Evolutionary conservation across 352 stramenopile genomes (phyloP).

Genomic region (Pythium sukuiense): DNA sequence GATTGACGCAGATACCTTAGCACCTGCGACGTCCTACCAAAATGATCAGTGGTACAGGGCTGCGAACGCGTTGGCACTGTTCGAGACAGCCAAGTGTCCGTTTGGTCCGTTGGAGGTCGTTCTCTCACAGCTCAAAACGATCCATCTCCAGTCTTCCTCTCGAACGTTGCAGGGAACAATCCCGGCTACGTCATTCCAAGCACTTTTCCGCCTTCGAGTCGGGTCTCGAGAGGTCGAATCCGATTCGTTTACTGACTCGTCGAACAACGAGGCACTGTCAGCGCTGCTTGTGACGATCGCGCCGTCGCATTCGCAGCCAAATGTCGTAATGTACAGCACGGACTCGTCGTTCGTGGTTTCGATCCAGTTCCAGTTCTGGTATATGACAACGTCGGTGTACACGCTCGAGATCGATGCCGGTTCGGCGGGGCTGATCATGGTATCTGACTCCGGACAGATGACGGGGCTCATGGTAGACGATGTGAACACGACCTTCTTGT

Average conservation of each 20-base stretch:
- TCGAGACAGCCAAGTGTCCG: constrained; percentile 15
- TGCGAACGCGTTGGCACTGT: constrained; percentile 25
- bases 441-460: not conserved
- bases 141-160: not conserved
- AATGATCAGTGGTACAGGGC: constrained; percentile 28
- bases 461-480: not conserved
- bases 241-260: not conserved
- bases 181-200: not conserved
- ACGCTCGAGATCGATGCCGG: not conserved
- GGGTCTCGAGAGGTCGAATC: not conserved
- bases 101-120: constrained; percentile 15
- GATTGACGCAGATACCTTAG: not conserved
- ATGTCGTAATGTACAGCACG: not conserved
- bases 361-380: not conserved
- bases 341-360: not conserved
- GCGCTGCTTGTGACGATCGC: not conserved
- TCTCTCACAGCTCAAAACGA: not conserved
- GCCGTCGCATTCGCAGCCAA: not conserved
- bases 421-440: not conserved
- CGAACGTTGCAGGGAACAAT: not conserved
- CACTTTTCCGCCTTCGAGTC: not conserved
- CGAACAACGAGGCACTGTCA: not conserved
- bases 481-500: not conserved
- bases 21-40: not conserved
- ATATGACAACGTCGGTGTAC: not conserved